Percentiles rank a stretch among this genome's conserved stretches.
phyloP scores from a whole-genome alignment of 805 yeast genomes.

The Lipomyces orientalis region DNA sequence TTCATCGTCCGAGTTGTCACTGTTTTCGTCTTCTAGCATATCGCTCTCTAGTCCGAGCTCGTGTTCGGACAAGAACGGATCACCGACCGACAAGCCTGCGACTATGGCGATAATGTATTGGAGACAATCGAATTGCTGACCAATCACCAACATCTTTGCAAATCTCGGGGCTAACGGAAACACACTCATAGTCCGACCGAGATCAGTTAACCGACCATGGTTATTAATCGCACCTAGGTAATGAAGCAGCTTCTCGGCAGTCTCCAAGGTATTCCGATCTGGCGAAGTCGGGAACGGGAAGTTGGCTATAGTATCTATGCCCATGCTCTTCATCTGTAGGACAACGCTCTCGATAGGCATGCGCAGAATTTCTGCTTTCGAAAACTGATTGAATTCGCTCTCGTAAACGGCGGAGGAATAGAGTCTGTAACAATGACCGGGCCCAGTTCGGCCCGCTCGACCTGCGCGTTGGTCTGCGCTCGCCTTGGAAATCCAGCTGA shows the following conservation, averaged over 20 bases:
- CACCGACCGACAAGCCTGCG: slow-evolving; percentile 91
- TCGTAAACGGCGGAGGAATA: slow-evolving; percentile 94
- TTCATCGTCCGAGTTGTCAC: slow-evolving; percentile 43
- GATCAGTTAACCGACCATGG: slow-evolving; percentile 64
- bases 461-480: slow-evolving; percentile 95
- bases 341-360: slow-evolving; percentile 98
- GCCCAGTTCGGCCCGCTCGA: slow-evolving; percentile 98
- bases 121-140: slow-evolving; percentile 83
- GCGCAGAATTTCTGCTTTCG: slow-evolving; percentile 86
- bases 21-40: slow-evolving; percentile 40
- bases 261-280: slow-evolving; percentile 59
- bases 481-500: slow-evolving; percentile 93
- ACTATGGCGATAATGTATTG: slow-evolving; percentile 91
- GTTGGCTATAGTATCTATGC: slow-evolving; percentile 84
- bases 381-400: slow-evolving; percentile 78
- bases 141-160: slow-evolving; percentile 85
- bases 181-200: slow-evolving; percentile 84
- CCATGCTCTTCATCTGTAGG: slow-evolving; percentile 95
- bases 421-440: slow-evolving; percentile 94
- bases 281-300: slow-evolving; percentile 98
- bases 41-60: slow-evolving; percentile 64
- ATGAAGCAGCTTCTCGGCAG: slow-evolving; percentile 70
- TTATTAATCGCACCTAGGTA: slow-evolving; percentile 78
- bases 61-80: slow-evolving; percentile 78
- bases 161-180: slow-evolving; percentile 95